These are phyloP conservation scores for Melastoma candidum DNA, from an alignment of 441 rosid species.

Conservation along the genomic window DNA sequence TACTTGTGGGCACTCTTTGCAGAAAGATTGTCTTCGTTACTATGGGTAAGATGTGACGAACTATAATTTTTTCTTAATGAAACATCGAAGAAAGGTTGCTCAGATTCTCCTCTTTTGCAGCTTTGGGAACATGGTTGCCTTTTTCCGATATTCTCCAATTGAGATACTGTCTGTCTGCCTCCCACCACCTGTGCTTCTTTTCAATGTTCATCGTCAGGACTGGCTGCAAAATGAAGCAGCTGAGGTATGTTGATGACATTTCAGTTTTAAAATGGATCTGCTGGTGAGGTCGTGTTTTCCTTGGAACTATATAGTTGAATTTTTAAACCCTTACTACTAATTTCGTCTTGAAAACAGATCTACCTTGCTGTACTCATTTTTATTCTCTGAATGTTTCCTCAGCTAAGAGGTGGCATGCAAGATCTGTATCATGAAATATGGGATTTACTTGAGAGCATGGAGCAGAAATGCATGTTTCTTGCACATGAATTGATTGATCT, in stretches of 20 bases:
- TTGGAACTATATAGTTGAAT: background rate
- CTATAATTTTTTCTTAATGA: slow-evolving; percentile 1
- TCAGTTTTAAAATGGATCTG: background rate
- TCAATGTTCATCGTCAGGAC: slow-evolving; percentile 48
- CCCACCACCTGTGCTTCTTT: slow-evolving; percentile 71
- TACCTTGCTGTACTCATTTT: background rate
- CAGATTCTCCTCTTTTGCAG: slow-evolving; percentile 26
- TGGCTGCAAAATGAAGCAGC: slow-evolving; percentile 73
- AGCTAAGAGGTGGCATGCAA: slow-evolving; percentile 64
- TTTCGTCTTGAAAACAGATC: background rate
- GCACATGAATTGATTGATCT: slow-evolving; percentile 37
- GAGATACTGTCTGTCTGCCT: slow-evolving; percentile 69
- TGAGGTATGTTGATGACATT: slow-evolving; percentile 32
- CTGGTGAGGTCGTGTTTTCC: too few species aligned
- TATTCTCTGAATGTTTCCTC: slow-evolving; percentile 13
- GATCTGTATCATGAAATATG: slow-evolving; percentile 55
- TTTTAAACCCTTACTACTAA: background rate
- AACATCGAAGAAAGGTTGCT: slow-evolving; percentile 11
- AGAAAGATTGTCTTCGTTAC: slow-evolving; percentile 89
- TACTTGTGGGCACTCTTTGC: slow-evolving; percentile 94
- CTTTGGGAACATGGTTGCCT: slow-evolving; percentile 90
- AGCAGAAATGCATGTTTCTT: slow-evolving; percentile 37
- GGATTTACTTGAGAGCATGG: slow-evolving; percentile 45
- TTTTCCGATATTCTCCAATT: slow-evolving; percentile 89
- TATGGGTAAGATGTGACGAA: slow-evolving; percentile 52